A percentile compares a stretch with the other conserved stretches of the same genome.
Evolutionary conservation across 768 basidiomycete genomes (phyloP).

Genomic region (Hebeloma cylindrosporum): DNA sequence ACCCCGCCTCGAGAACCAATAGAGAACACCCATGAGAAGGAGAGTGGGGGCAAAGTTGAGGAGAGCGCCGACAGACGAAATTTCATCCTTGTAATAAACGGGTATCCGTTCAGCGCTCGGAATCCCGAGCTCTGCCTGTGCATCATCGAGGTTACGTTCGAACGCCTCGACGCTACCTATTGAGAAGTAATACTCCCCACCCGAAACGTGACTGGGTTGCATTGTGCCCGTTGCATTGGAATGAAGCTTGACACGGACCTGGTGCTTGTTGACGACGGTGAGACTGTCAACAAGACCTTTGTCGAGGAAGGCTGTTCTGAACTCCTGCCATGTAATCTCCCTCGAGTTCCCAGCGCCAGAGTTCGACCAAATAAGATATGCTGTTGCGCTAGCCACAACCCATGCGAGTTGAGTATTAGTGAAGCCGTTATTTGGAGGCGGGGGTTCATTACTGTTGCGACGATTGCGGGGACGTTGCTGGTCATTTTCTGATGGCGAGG

Average conservation of each 20-base stretch:
- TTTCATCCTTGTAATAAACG: slow-evolving; percentile 95
- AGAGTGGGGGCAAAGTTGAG: slow-evolving; percentile 95
- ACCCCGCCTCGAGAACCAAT: slow-evolving; percentile 82
- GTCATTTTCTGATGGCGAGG: slow-evolving; percentile 29
- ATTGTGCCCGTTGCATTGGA: slow-evolving; percentile 82
- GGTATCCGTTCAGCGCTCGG: slow-evolving; percentile 93
- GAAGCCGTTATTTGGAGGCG: slow-evolving; percentile 56
- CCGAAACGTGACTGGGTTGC: slow-evolving; percentile 58
- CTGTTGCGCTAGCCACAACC: slow-evolving; percentile 52
- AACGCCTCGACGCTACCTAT: slow-evolving; percentile 97
- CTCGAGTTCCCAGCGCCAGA: slow-evolving; percentile 57
- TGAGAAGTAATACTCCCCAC: slow-evolving; percentile 84
- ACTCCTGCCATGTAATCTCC: slow-evolving; percentile 99
- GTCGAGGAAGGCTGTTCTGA: slow-evolving; percentile 94
- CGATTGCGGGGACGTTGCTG: slow-evolving; percentile 32
- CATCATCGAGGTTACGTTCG: slow-evolving; percentile 92
- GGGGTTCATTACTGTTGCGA: slow-evolving; percentile 34
- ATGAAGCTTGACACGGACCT: slow-evolving; percentile 90
- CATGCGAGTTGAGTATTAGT: slow-evolving; percentile 57
- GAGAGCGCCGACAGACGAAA: slow-evolving; percentile 76
- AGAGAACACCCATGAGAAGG: slow-evolving; percentile 84
- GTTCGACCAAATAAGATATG: slow-evolving; percentile 65
- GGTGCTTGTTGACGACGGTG: slow-evolving; percentile 85
- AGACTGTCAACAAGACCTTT: slow-evolving; percentile 95
- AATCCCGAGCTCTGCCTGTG: slow-evolving; percentile 89